Conservation (phyloP, 441 rosid genomes). For the Francoa sonchifolia region DNA sequence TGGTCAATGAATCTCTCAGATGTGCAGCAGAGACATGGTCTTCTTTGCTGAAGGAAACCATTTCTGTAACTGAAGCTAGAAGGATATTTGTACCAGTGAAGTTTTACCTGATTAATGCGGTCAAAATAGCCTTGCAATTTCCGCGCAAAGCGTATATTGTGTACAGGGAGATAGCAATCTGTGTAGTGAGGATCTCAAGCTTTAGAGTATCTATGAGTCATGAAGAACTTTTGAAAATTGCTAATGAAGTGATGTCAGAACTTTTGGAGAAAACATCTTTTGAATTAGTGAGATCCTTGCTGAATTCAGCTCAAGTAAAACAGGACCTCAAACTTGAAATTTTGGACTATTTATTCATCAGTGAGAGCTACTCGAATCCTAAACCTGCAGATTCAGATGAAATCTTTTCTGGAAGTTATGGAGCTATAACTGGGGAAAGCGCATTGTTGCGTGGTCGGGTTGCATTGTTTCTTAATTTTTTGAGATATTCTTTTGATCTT, state of each 20-base stretch:
- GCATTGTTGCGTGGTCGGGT: conserved; percentile 39
- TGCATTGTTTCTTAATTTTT: conserved; percentile 34
- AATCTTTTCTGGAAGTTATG: conserved; percentile 32
- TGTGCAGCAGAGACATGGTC: conserved; percentile 68
- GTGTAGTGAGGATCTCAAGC: conserved; percentile 42
- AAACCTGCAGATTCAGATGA: conserved; percentile 20
- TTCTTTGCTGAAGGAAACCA: conserved; percentile 34
- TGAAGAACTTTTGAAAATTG: conserved; percentile 32
- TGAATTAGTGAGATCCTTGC: conserved; percentile 45
- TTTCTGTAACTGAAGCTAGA: conserved; percentile 67
- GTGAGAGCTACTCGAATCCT: conserved; percentile 21
- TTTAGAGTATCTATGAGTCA: conserved; percentile 42
- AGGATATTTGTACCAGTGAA: conserved; percentile 73
- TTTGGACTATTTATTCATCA: conserved; percentile 45
- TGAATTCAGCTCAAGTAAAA: conserved; percentile 43
- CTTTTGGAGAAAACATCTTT: conserved; percentile 58
- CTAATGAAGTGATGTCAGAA: conserved; percentile 59
- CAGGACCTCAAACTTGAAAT: conserved; percentile 43
- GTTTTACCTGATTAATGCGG: conserved; percentile 72
- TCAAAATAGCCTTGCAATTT: conserved; percentile 56
- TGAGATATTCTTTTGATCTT: conserved; percentile 41
- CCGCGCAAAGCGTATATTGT: conserved; percentile 48
- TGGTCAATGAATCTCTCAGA: conserved; percentile 49
- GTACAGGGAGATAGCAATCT: conserved; percentile 39
- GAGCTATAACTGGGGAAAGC: conserved; percentile 25